A percentile compares a stretch with the other conserved stretches of the same genome.
These are phyloP conservation scores for Pythium rishiriense DNA, from an alignment of 352 stramenopile genomes.

Conservation along the genomic window DNA sequence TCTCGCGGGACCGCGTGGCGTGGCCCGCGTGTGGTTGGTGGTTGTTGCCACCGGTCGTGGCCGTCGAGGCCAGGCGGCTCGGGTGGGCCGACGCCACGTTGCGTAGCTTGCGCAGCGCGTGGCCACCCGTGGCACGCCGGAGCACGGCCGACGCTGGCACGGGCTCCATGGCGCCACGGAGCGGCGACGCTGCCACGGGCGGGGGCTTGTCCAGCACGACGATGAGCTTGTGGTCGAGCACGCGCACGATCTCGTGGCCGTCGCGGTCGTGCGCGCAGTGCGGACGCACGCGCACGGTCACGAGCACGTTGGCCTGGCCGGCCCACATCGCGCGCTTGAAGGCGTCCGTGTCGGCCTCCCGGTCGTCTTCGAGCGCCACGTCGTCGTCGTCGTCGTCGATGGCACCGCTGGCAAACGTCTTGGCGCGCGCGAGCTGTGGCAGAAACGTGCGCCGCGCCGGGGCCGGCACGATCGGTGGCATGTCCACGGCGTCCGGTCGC, in stretches of 20 bases:
- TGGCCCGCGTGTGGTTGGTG: slow-evolving; percentile 4
- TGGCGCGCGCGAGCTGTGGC: slow-evolving; percentile 25
- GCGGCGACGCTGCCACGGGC: neutral
- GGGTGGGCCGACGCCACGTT: slow-evolving; percentile 34
- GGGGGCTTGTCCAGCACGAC: slow-evolving; percentile 66
- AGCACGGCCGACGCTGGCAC: neutral
- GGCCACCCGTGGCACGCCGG: slow-evolving; percentile 14
- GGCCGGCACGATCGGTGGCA: slow-evolving; percentile 23
- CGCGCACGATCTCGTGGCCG: slow-evolving; percentile 76
- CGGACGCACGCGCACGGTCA: slow-evolving; percentile 86
- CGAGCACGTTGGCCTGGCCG: slow-evolving; percentile 86
- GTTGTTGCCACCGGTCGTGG: neutral
- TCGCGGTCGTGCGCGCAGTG: slow-evolving; percentile 74
- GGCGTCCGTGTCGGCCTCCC: slow-evolving; percentile 41
- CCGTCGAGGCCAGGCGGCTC: neutral
- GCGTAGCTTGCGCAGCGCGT: slow-evolving; percentile 34
- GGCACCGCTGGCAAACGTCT: slow-evolving; percentile 12
- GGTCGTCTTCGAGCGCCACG: neutral
- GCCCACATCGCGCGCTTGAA: slow-evolving; percentile 86
- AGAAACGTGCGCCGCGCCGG: slow-evolving; percentile 28
- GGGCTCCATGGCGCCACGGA: slow-evolving; percentile 1
- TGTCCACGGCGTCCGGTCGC: slow-evolving; percentile 3
- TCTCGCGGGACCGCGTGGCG: slow-evolving; percentile 52
- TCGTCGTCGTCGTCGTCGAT: slow-evolving; percentile 8
- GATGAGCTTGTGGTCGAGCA: slow-evolving; percentile 83